Conservation (phyloP, 139 green algal genomes). For the Monoraphidium neglectum region DNA sequence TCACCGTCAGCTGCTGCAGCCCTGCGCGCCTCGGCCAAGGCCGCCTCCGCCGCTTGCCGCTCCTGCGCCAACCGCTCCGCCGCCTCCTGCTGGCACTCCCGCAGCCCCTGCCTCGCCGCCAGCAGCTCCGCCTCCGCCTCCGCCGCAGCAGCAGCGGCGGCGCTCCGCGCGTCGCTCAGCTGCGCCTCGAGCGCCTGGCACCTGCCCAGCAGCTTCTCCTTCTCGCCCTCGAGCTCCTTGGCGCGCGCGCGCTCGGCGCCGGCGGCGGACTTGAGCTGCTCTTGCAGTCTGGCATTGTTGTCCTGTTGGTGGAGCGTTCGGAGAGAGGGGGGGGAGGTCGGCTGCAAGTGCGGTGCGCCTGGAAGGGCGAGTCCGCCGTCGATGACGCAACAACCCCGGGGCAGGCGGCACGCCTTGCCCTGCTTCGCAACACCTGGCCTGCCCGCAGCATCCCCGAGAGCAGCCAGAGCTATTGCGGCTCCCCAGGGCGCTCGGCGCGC, state of each 20-base stretch:
- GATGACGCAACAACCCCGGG: no score
- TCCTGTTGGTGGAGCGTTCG: no score
- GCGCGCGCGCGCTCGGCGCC: neutral
- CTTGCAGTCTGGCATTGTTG: neutral
- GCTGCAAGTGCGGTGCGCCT: no score
- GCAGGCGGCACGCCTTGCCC: neutral
- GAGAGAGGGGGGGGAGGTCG: neutral
- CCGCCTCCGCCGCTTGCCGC: constrained; percentile 4
- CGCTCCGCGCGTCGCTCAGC: constrained; percentile 6
- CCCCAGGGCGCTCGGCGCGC: no score
- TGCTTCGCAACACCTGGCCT: neutral
- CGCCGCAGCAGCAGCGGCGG: neutral
- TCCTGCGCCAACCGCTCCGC: neutral
- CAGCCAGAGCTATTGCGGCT: neutral
- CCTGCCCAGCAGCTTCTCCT: constrained; percentile 1
- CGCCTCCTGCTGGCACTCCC: constrained; percentile 26
- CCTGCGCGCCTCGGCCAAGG: constrained; percentile 41
- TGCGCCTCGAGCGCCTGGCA: constrained; percentile 7
- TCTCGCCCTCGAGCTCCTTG: constrained; percentile 9
- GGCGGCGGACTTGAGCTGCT: neutral
- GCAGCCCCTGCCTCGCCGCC: constrained; percentile 34
- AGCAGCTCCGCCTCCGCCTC: constrained; percentile 1
- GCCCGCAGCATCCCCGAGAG: neutral
- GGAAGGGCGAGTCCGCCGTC: no score
- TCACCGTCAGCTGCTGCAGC: constrained; percentile 24